phyloP scores from a whole-genome alignment of 108 stramenopile species.

The Hondaea fermentalgiana region DNA sequence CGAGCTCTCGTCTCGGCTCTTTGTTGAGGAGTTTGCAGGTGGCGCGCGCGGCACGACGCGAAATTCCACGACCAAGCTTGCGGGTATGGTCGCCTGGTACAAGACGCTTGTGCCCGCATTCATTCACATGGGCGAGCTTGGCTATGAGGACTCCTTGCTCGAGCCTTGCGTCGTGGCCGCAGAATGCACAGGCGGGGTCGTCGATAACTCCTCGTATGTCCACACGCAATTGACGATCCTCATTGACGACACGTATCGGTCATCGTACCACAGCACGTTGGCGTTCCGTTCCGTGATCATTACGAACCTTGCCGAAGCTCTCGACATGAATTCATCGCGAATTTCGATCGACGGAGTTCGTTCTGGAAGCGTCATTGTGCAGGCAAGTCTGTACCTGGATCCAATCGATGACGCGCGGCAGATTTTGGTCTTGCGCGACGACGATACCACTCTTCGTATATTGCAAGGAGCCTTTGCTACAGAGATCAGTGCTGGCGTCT shows the following conservation, averaged over 20 bases:
- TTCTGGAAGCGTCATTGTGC: slow-evolving; percentile 4
- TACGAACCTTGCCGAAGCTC: background rate
- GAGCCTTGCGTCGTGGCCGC: background rate
- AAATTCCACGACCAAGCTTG: background rate
- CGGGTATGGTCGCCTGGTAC: background rate
- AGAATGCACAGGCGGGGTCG: background rate
- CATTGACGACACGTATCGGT: background rate
- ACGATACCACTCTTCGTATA: background rate
- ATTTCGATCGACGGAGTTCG: background rate
- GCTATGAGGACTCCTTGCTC: background rate
- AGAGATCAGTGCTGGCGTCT: background rate
- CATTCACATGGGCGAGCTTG: background rate
- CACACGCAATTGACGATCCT: background rate
- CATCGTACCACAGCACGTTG: background rate
- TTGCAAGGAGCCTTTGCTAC: background rate
- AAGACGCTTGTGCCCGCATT: background rate
- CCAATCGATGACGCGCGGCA: background rate
- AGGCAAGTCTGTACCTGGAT: background rate
- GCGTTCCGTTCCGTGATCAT: background rate
- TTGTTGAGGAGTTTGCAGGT: background rate
- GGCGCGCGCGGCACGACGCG: background rate
- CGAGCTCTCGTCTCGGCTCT: background rate
- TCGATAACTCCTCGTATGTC: background rate
- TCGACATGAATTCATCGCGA: background rate
- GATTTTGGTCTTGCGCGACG: background rate